A percentile compares a stretch with the other conserved stretches of the same genome.
phyloP scores from a whole-genome alignment of 352 stramenopile genomes.

The Phytophthora pluvialis region DNA sequence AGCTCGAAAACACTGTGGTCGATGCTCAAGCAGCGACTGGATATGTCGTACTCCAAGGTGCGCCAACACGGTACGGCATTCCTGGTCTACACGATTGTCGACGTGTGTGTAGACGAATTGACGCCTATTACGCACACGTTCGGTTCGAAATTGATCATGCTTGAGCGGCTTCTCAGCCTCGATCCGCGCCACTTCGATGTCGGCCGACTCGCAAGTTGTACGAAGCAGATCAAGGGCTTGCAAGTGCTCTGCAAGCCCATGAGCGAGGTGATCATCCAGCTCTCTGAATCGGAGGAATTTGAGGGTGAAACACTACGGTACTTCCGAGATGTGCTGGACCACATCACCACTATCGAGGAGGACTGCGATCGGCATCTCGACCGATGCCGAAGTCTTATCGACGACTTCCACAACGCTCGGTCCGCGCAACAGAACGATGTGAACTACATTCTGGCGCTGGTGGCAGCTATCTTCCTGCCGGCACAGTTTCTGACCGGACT shows the following conservation, averaged over 20 bases:
- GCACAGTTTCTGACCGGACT: constrained; percentile 86
- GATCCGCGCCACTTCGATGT: constrained; percentile 71
- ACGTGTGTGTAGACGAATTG: constrained; percentile 83
- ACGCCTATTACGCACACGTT: constrained; percentile 78
- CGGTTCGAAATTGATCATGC: constrained; percentile 72
- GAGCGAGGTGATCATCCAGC: constrained; percentile 68
- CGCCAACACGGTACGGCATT: constrained; percentile 78
- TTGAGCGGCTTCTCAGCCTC: constrained; percentile 63
- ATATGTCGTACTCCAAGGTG: constrained; percentile 85
- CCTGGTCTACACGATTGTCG: constrained; percentile 80
- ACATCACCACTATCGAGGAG: constrained; percentile 80
- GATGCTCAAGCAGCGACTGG: constrained; percentile 63
- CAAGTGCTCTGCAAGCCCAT: constrained; percentile 80
- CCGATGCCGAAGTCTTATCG: constrained; percentile 62
- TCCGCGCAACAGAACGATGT: constrained; percentile 74
- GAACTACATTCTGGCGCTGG: constrained; percentile 79
- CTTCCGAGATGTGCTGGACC: constrained; percentile 85
- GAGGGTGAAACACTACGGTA: constrained; percentile 74
- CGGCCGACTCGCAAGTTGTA: constrained; percentile 50
- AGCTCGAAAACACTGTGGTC: constrained; percentile 53
- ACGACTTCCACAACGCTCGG: constrained; percentile 75
- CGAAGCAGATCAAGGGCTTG: constrained; percentile 80
- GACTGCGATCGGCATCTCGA: constrained; percentile 85
- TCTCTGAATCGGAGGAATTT: constrained; percentile 78
- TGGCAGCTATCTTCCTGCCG: constrained; percentile 82